Evolutionary conservation across 1,284 basidiomycete genomes (phyloP).

Genomic region (Phellopilus nigrolimitatus): DNA sequence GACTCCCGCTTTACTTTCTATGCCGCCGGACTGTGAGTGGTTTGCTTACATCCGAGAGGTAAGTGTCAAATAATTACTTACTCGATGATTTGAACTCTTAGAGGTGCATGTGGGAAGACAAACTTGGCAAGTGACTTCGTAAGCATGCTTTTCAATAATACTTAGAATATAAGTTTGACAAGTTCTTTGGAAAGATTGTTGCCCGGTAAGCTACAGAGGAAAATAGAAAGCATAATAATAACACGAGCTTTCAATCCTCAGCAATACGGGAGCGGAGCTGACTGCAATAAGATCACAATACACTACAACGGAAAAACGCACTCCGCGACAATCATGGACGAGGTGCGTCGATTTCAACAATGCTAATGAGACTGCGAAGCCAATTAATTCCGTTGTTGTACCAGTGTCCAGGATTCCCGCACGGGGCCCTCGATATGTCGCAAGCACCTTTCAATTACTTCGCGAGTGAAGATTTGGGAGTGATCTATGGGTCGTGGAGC

Average conservation of each 20-base stretch:
- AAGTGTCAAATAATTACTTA: neutral
- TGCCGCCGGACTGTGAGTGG: constrained; percentile 28
- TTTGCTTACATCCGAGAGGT: neutral
- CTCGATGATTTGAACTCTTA: constrained; percentile 17
- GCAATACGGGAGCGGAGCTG: constrained; percentile 36
- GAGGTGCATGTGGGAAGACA: constrained; percentile 34
- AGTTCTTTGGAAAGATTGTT: constrained; percentile 35
- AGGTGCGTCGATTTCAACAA: too few species aligned
- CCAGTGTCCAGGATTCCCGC: too few species aligned
- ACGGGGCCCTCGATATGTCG: too few species aligned
- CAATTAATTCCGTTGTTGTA: too few species aligned
- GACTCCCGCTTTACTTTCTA: constrained; percentile 28
- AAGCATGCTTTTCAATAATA: constrained; percentile 20
- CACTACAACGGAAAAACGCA: constrained; percentile 57
- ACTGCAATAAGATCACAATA: constrained; percentile 63
- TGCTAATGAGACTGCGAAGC: too few species aligned
- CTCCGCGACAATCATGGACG: constrained; percentile 60
- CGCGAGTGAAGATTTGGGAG: too few species aligned
- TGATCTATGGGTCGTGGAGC: too few species aligned
- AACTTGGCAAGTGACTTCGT: constrained; percentile 32
- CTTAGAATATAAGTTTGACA: neutral
- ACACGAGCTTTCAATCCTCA: constrained; percentile 21
- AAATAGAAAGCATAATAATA: constrained; percentile 23
- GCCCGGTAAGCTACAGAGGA: constrained; percentile 32
- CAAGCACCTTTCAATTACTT: too few species aligned